Base-by-base conservation (phyloP, 176 grass and related monocot species). In the Avena sativa region DNA sequence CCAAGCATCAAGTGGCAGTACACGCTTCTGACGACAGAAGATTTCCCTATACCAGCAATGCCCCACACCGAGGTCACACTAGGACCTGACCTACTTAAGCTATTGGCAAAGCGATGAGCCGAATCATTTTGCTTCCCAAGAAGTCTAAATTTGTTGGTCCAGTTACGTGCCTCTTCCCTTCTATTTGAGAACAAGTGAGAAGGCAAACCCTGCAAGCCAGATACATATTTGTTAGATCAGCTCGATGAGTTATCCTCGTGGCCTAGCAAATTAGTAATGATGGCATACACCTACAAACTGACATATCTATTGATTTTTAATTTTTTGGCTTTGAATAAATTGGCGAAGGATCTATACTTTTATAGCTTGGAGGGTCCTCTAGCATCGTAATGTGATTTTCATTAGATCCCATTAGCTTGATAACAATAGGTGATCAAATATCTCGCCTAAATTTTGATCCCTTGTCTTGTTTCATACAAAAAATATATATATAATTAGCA, bases 81-180 rank as follows among this genome's bases (percentile, higher is more conserved):
- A 74, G 46, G 46, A 51, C 46, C 44, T 0, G 21, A 74, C 1
- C 0, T 4, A 51, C 2, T 0, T 50, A 51, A 26, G 23, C 21
- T 74, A 0, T 0, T 0, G 11, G 0, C 0, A 49, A 74, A 0
- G 0, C 1, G 4, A 49, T 0, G 1, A 15, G 71, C 46, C 21
- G 71, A 26, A 9, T 0, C 0, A 50, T 26, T 26, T n/a, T 74
- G 71, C 9, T 0, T 0, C 71, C 71, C 71, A 26, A 50, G 0
- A 51, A 74, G 71, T 50, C 1, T 3, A 74, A 74, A 74, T 74
- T 21, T 51, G 46, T 74, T 74, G 21, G 13, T 4, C 46, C 23
- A 51, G 21, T 2, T 2, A 16, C 71, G 71, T 25, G 71, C 71
- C 21, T 50, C 12, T 74, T 12, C 46, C 3, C 21, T 74, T 12